These are phyloP conservation scores for Colletotrichum noveboracense DNA, from an alignment of 2,329 filamentous ascomycete genomes.

Conservation along the genomic window DNA sequence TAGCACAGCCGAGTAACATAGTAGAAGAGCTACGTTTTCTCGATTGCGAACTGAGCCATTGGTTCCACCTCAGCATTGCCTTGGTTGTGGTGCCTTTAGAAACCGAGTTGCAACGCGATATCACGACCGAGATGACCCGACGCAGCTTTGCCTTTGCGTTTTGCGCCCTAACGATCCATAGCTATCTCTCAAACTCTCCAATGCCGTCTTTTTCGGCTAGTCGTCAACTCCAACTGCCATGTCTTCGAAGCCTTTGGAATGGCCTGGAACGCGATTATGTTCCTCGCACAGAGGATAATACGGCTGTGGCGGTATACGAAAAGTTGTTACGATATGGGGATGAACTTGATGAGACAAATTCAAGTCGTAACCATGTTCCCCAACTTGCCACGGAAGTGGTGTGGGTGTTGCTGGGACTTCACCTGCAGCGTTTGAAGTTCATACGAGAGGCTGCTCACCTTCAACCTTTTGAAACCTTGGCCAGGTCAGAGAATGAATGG, in stretches of 20 bases:
- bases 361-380: background rate
- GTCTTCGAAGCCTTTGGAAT: background rate
- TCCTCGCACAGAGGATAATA: background rate
- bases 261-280: background rate
- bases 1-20: background rate
- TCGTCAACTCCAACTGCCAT: background rate
- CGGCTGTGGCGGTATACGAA: background rate
- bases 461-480: background rate
- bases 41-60: background rate
- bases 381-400: background rate
- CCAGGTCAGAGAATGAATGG: rapidly evolving
- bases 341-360: background rate
- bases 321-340: rapidly evolving
- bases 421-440: background rate
- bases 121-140: background rate
- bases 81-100: background rate
- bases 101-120: background rate
- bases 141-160: background rate
- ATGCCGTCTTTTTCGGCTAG: no score
- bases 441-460: background rate
- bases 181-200: background rate
- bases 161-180: background rate
- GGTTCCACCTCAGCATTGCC: background rate
- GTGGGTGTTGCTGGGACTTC: background rate
- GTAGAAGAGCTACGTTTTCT: background rate